These are phyloP conservation scores for Penicillium lagena DNA, from an alignment of 495 filamentous ascomycete species.

Conservation along the genomic window DNA sequence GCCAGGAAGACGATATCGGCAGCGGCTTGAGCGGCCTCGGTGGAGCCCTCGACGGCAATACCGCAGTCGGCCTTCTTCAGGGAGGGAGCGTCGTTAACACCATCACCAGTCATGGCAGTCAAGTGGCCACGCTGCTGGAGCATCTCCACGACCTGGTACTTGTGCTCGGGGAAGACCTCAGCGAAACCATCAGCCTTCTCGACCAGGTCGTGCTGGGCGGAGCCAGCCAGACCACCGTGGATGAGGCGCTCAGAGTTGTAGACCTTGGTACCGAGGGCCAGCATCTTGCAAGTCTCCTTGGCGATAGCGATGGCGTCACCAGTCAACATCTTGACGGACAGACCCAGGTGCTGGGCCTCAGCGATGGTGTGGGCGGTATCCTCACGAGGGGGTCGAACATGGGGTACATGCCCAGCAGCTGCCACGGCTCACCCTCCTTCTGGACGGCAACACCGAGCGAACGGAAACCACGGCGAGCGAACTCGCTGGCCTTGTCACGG, in stretches of 20 bases:
- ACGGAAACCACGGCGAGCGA: conserved; percentile 76
- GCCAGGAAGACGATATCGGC: conserved; percentile 78
- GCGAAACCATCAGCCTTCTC: conserved; percentile 74
- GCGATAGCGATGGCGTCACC: conserved; percentile 75
- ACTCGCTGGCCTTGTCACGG: conserved; percentile 64
- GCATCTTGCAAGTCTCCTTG: conserved; percentile 77
- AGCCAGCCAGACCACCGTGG: conserved; percentile 66
- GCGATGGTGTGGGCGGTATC: conserved; percentile 73
- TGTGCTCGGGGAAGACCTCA: conserved; percentile 72
- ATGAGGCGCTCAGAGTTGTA: conserved; percentile 72
- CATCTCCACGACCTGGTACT: conserved; percentile 75
- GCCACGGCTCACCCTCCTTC: conserved; percentile 61
- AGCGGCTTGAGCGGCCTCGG: conserved; percentile 69
- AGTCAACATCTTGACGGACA: conserved; percentile 74
- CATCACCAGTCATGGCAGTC: conserved; percentile 71
- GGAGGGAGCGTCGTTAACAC: conserved; percentile 68
- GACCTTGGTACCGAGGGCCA: conserved; percentile 70
- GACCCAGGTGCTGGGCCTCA: conserved; percentile 70
- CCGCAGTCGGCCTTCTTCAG: conserved; percentile 71
- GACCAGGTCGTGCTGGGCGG: conserved; percentile 68
- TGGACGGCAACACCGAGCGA: conserved; percentile 70
- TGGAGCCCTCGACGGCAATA: conserved; percentile 74
- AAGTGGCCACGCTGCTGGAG: conserved; percentile 67
- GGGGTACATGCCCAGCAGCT: conserved; percentile 67
- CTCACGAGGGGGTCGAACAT: conserved; percentile 77